Percentiles rank a stretch among this genome's conserved stretches.
Conservation (phyloP, 2,329 filamentous ascomycete genomes). For the Paraphaeosphaeria minitans region DNA sequence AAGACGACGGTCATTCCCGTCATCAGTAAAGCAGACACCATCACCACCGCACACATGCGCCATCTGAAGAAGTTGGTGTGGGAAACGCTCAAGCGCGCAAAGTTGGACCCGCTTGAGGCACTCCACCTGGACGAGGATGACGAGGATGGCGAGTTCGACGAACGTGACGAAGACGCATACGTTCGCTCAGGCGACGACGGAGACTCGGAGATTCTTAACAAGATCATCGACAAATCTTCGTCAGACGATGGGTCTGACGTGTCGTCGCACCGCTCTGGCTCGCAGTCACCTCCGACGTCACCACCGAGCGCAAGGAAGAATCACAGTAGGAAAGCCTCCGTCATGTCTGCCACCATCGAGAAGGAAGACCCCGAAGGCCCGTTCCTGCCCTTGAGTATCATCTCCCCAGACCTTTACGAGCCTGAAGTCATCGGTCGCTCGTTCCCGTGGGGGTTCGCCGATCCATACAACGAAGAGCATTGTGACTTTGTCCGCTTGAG, state of each 20-base stretch:
- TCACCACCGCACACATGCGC: conserved; percentile 93
- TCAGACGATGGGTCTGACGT: conserved; percentile 44
- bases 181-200: conserved; percentile 44
- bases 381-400: conserved; percentile 85
- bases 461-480: conserved; percentile 87
- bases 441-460: conserved; percentile 96
- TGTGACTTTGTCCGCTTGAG: conserved; percentile 93
- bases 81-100: conserved; percentile 82
- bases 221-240: conserved; percentile 45
- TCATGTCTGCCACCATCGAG: conserved; percentile 46
- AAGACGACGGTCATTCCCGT: conserved; percentile 96
- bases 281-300: conserved; percentile 41
- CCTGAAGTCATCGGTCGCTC: conserved; percentile 78
- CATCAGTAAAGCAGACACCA: conserved; percentile 94
- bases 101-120: conserved; percentile 85
- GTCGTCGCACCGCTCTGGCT: conserved; percentile 37
- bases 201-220: conserved; percentile 45
- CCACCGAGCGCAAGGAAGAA: conserved; percentile 38
- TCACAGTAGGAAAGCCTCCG: conserved; percentile 49
- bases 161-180: conserved; percentile 57
- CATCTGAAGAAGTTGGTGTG: conserved; percentile 90
- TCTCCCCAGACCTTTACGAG: conserved; percentile 92
- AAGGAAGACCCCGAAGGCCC: conserved; percentile 57
- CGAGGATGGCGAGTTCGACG: conserved; percentile 53
- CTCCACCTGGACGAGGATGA: conserved; percentile 77